Evolutionary conservation across 2,329 filamentous ascomycete species (phyloP).

Genomic region (Rhexocercosporidium sp.): DNA sequence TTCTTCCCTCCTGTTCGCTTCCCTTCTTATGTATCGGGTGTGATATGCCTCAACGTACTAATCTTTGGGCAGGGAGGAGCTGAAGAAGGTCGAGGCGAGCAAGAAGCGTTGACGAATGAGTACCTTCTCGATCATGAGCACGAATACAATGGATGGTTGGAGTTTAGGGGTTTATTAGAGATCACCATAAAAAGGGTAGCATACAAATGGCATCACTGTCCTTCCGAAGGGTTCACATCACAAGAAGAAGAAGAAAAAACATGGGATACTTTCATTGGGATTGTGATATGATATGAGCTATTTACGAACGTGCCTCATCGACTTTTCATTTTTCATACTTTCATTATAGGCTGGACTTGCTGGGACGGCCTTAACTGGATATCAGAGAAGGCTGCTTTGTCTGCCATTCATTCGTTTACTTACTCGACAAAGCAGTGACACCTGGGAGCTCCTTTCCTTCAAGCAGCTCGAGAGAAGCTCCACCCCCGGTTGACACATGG

Average conservation of each 20-base stretch:
- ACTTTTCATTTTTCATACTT: constrained; percentile 15
- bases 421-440: constrained; percentile 86
- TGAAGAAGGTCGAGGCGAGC: constrained; percentile 88
- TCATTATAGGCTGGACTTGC: constrained; percentile 40
- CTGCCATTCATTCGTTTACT: constrained; percentile 52
- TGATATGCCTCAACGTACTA: constrained; percentile 1
- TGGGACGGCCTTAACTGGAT: constrained; percentile 34
- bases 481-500: constrained; percentile 96
- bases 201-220: constrained; percentile 36
- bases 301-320: constrained; percentile 30
- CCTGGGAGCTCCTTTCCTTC: constrained; percentile 98
- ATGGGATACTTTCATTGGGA: constrained; percentile 22
- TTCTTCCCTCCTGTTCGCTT: background rate
- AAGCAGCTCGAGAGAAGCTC: constrained; percentile 92
- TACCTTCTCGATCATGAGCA: constrained; percentile 32
- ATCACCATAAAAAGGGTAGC: constrained; percentile 36
- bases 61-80: constrained; percentile 71
- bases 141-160: constrained; percentile 29
- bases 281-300: constrained; percentile 30
- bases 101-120: constrained; percentile 61
- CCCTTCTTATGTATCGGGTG: background rate
- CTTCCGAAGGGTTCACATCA: constrained; percentile 24
- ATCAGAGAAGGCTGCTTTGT: constrained; percentile 37
- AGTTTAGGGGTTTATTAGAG: constrained; percentile 35
- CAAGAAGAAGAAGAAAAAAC: constrained; percentile 1